Evolutionary conservation across 2,329 filamentous ascomycete species (phyloP).

Genomic region (Fusarium globosum): DNA sequence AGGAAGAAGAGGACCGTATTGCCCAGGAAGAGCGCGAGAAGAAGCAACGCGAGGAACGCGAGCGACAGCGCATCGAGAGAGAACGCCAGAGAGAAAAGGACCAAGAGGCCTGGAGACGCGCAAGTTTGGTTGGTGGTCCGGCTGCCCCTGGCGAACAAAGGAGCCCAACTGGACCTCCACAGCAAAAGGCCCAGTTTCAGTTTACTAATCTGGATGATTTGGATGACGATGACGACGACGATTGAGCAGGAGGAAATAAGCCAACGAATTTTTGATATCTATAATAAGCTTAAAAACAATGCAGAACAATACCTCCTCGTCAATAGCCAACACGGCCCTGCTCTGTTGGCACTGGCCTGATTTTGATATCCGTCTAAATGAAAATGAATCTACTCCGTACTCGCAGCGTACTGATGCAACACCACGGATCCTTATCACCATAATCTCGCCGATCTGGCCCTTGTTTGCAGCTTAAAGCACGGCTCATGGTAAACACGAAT

Average conservation of each 20-base stretch:
- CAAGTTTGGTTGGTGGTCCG: conserved; percentile 48
- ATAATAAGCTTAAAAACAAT: conserved; percentile 29
- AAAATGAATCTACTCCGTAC: conserved; percentile 29
- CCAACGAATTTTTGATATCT: conserved; percentile 19
- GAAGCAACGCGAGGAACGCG: conserved; percentile 53
- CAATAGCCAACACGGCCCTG: conserved; percentile 28
- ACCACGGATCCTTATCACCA: conserved; percentile 3
- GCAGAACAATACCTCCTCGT: conserved; percentile 22
- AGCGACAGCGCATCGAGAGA: conserved; percentile 54
- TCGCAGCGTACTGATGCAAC: conserved; percentile 25
- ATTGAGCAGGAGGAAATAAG: conserved; percentile 34
- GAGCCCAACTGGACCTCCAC: conserved; percentile 44
- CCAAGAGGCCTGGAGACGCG: conserved; percentile 55
- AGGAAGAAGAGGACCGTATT: conserved; percentile 59
- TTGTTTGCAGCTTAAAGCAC: neutral
- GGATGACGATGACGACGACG: conserved; percentile 55
- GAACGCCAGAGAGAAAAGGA: conserved; percentile 57
- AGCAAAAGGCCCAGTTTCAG: conserved; percentile 65
- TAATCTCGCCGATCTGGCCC: neutral
- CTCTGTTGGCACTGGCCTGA: conserved; percentile 12
- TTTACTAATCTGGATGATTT: conserved; percentile 66
- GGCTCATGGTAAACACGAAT: conserved; percentile 24
- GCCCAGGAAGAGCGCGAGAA: conserved; percentile 61
- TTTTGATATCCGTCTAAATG: conserved; percentile 35
- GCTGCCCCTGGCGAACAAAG: conserved; percentile 43